Conservation (phyloP, 2,329 filamentous ascomycete genomes). For the Escovopsis sp. region DNA sequence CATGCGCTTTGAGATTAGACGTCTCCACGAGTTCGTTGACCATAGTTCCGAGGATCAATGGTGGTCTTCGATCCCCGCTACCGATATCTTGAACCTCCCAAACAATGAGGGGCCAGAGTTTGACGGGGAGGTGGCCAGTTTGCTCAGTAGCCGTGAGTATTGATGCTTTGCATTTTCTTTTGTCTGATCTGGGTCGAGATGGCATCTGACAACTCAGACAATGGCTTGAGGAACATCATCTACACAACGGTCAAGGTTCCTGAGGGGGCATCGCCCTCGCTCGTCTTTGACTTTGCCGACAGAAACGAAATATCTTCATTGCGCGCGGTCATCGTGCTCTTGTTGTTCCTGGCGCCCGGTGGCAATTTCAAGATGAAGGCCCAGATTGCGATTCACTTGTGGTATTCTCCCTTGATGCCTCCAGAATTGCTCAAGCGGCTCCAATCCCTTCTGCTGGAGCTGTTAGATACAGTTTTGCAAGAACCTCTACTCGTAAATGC, state of each 20-base stretch:
- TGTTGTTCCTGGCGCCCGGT: constrained; percentile 7
- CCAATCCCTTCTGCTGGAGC: no score
- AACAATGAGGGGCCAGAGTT: constrained; percentile 14
- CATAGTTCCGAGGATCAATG: no score
- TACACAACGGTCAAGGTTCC: constrained; percentile 12
- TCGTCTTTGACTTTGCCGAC: constrained; percentile 8
- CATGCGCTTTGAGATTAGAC: no score
- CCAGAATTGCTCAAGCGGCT: not conserved
- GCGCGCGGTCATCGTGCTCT: constrained; percentile 5
- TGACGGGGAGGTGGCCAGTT: constrained; percentile 8
- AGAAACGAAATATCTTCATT: not conserved
- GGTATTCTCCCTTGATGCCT: constrained; percentile 13
- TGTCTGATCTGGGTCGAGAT: no score
- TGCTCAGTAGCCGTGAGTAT: constrained; percentile 11
- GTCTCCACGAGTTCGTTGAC: no score
- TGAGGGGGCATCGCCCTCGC: constrained; percentile 5
- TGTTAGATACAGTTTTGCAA: no score
- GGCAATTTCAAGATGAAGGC: constrained; percentile 6
- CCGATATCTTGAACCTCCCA: constrained; percentile 13
- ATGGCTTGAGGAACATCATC: constrained; percentile 12
- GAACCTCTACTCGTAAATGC: no score
- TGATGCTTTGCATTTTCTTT: no score
- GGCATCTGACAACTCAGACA: constrained; percentile 5
- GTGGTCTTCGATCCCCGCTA: constrained; percentile 11
- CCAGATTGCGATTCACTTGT: constrained; percentile 12